These are phyloP conservation scores for Solidago caesia DNA, from an alignment of 129 eudicot genomes.

Conservation along the genomic window DNA sequence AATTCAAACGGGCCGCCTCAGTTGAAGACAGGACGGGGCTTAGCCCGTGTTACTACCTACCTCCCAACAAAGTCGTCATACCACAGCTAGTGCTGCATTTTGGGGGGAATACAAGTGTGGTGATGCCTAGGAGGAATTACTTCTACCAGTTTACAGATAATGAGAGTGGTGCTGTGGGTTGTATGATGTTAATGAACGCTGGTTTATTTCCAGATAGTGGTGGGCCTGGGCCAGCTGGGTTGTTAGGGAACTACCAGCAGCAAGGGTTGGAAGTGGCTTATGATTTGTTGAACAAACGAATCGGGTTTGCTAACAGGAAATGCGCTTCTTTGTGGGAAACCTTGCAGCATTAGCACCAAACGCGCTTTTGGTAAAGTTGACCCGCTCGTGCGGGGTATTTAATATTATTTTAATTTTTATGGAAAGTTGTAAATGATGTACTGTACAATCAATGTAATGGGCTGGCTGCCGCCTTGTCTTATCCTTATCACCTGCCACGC, in stretches of 20 bases:
- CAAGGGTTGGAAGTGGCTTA: slow-evolving; percentile 97
- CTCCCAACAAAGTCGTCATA: slow-evolving; percentile 20
- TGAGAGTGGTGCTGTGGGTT: slow-evolving; percentile 65
- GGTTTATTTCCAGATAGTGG: slow-evolving; percentile 72
- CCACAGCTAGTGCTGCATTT: slow-evolving; percentile 71
- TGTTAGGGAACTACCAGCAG: slow-evolving; percentile 84
- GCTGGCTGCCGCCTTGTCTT: too few relatives aligned
- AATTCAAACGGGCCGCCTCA: slow-evolving; percentile 40
- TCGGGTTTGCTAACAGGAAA: slow-evolving; percentile 81
- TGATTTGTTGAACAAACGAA: slow-evolving; percentile 73
- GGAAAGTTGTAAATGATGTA: too few relatives aligned
- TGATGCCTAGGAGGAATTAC: slow-evolving; percentile 69
- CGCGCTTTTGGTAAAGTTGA: too few relatives aligned
- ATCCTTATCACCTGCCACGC: too few relatives aligned
- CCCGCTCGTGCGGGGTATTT: too few relatives aligned
- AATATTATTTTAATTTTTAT: too few relatives aligned
- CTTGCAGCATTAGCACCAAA: too few relatives aligned
- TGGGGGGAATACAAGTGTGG: slow-evolving; percentile 78
- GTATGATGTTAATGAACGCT: slow-evolving; percentile 89
- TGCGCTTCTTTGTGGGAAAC: slow-evolving; percentile 83
- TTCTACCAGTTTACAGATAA: slow-evolving; percentile 71
- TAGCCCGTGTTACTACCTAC: slow-evolving; percentile 66
- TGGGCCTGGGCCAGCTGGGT: slow-evolving; percentile 94
- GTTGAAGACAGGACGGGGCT: slow-evolving; percentile 68
- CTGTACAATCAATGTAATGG: too few relatives aligned